Conservation (phyloP, 371 early-diverging fungal genomes). For the Rhizopus microsporus region DNA sequence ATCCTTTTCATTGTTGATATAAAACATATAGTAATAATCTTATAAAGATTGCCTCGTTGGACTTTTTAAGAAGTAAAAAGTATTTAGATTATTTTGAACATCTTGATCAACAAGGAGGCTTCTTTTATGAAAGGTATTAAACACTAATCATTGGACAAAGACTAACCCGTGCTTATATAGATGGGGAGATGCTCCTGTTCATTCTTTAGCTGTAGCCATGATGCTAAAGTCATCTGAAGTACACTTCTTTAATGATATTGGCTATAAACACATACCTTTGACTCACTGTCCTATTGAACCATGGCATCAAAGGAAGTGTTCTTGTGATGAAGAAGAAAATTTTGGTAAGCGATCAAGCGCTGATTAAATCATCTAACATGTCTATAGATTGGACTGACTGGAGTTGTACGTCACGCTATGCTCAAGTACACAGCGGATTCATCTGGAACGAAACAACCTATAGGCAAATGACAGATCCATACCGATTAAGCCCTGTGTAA, state of each 20-base stretch:
- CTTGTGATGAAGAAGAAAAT: conserved; percentile 49
- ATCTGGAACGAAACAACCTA: conserved; percentile 36
- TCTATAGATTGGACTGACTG: conserved; percentile 40
- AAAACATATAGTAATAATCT: conserved; percentile 3
- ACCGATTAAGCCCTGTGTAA: conserved; percentile 15
- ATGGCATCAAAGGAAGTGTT: conserved; percentile 53
- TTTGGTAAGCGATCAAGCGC: conserved; percentile 68
- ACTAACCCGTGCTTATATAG: background rate
- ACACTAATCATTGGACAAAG: background rate
- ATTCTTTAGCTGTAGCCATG: conserved; percentile 86
- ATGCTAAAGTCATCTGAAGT: conserved; percentile 76
- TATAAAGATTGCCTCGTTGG: conserved; percentile 74
- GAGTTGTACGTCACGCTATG: conserved; percentile 43
- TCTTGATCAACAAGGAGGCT: conserved; percentile 83
- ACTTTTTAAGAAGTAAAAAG: conserved; percentile 70
- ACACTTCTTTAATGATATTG: conserved; percentile 93
- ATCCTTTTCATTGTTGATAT: conserved; percentile 21
- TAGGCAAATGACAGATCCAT: conserved; percentile 28
- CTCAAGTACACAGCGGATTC: conserved; percentile 20
- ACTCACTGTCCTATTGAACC: conserved; percentile 67
- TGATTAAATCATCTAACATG: background rate
- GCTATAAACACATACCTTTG: conserved; percentile 74
- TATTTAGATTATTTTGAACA: conserved; percentile 81
- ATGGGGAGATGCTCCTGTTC: conserved; percentile 76
- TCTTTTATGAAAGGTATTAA: conserved; percentile 86